Percentiles rank a stretch among this genome's conserved stretches.
These are phyloP conservation scores for Vitis rupestris DNA, from an alignment of 164 flowering plant genomes.

Conservation along the genomic window DNA sequence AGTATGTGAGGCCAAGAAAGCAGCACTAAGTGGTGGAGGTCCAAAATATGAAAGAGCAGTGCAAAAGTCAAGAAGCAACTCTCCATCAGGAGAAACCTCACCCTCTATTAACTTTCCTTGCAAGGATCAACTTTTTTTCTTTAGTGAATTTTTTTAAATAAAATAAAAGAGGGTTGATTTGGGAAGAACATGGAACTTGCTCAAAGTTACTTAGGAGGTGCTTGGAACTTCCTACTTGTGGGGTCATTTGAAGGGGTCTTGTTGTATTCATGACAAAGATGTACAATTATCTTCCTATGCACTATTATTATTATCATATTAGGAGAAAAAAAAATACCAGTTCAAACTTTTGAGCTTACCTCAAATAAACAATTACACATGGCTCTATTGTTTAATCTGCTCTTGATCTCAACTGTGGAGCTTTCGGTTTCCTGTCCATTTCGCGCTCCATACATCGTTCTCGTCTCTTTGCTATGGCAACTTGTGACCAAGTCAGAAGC, in stretches of 20 bases:
- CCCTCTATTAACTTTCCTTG: constrained; percentile 1
- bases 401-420: too few relatives aligned
- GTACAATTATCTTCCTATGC: background rate
- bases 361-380: too few relatives aligned
- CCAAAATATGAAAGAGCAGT: background rate
- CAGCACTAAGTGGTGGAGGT: constrained; percentile 6
- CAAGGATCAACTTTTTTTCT: background rate
- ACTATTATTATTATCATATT: background rate
- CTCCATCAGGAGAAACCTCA: background rate
- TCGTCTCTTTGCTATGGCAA: too few relatives aligned
- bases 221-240: background rate
- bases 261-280: background rate
- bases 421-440: background rate
- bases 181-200: background rate
- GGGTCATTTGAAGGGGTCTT: constrained; percentile 4
- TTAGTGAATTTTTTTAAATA: background rate
- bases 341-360: too few relatives aligned
- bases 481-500: too few relatives aligned
- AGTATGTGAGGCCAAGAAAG: background rate
- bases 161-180: background rate
- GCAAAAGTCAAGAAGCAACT: background rate
- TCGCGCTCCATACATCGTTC: background rate
- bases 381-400: too few relatives aligned
- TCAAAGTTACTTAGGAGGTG: background rate
- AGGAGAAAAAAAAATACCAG: too few relatives aligned